Conservation (phyloP, 2,329 filamentous ascomycete species). For the Aspergillus texensis region DNA sequence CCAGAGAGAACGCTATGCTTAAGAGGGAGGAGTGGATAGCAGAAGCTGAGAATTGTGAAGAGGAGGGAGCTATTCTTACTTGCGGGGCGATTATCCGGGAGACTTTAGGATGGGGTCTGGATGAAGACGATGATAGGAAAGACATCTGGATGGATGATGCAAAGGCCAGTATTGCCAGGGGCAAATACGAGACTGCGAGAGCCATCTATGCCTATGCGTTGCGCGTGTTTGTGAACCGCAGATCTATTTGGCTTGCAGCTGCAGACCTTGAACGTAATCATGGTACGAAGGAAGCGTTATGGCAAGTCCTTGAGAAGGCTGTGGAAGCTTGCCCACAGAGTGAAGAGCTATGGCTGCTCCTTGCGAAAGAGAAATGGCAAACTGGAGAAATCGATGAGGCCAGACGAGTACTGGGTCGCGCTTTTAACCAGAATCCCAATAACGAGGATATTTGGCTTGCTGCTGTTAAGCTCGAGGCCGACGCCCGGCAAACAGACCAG, state of each 20-base stretch:
- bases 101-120: slow-evolving; percentile 88
- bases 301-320: slow-evolving; percentile 85
- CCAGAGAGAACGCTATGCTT: slow-evolving; percentile 91
- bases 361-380: slow-evolving; percentile 93
- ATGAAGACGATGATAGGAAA: slow-evolving; percentile 95
- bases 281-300: slow-evolving; percentile 78
- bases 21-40: slow-evolving; percentile 96
- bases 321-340: slow-evolving; percentile 91
- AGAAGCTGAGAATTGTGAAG: slow-evolving; percentile 92
- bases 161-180: slow-evolving; percentile 75
- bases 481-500: slow-evolving; percentile 79
- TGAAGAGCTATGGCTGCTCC: slow-evolving; percentile 92
- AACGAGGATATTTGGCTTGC: slow-evolving; percentile 98
- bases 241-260: slow-evolving; percentile 85
- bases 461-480: slow-evolving; percentile 93
- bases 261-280: slow-evolving; percentile 90
- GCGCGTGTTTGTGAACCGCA: slow-evolving; percentile 84
- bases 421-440: slow-evolving; percentile 92
- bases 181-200: slow-evolving; percentile 84
- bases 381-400: slow-evolving; percentile 85
- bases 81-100: slow-evolving; percentile 89
- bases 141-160: slow-evolving; percentile 97
- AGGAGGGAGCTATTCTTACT: slow-evolving; percentile 83
- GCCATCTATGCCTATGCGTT: slow-evolving; percentile 93
- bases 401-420: slow-evolving; percentile 78